Percentiles rank a stretch among this genome's conserved stretches.
Conservation (phyloP, 495 filamentous ascomycete genomes). For the Bathelium albidoporum region DNA sequence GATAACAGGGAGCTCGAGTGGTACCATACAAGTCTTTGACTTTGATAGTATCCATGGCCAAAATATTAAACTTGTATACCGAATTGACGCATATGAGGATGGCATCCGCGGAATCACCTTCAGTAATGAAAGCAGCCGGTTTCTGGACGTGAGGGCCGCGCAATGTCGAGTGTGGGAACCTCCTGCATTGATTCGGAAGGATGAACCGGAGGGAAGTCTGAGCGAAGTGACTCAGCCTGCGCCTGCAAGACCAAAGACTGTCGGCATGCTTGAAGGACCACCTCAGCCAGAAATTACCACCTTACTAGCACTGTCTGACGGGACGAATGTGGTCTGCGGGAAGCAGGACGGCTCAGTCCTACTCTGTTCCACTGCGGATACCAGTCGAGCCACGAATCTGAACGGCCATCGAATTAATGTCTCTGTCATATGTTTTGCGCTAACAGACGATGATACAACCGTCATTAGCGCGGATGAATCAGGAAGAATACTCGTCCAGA, state of each 20-base stretch:
- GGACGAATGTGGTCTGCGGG: slow-evolving; percentile 2
- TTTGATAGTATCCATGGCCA: slow-evolving; percentile 13
- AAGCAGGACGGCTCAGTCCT: slow-evolving; percentile 6
- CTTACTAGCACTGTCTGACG: background rate
- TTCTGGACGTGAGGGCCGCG: slow-evolving; percentile 22
- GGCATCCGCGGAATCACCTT: slow-evolving; percentile 21
- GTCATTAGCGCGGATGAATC: background rate
- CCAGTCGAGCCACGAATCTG: background rate
- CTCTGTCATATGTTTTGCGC: background rate
- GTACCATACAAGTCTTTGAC: slow-evolving; percentile 25
- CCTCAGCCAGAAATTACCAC: slow-evolving; percentile 5
- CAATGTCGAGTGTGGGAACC: slow-evolving; percentile 31
- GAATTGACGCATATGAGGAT: slow-evolving; percentile 15
- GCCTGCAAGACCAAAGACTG: background rate
- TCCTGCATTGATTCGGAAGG: slow-evolving; percentile 10
- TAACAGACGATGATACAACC: background rate
- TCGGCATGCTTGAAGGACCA: slow-evolving; percentile 7
- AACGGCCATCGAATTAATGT: background rate
- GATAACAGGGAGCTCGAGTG: slow-evolving; percentile 17
- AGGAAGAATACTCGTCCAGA: background rate
- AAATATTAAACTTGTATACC: slow-evolving; percentile 22
- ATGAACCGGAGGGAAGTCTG: background rate
- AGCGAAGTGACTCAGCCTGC: slow-evolving; percentile 6
- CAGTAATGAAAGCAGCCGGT: slow-evolving; percentile 23
- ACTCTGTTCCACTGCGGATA: background rate